Evolutionary conservation across 306 rosid genomes (phyloP), one percentile per base, ranked within the genome.

Genomic region (Quercus robur): DNA sequence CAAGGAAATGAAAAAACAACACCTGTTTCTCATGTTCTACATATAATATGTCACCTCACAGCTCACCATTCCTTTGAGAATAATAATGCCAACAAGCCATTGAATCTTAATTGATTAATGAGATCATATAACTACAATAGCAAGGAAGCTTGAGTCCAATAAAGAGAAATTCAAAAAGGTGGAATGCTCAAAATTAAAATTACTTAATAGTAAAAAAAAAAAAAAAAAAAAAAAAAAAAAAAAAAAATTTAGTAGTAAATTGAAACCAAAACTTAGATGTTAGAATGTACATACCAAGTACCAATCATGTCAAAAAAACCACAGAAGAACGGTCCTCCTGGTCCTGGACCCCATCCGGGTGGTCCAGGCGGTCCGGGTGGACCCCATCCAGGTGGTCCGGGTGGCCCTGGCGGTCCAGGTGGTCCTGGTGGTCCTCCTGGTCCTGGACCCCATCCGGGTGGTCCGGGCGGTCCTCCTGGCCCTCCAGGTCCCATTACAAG

Each of bases 241-340:
- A 33, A 17, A 9, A 6, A 12, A 49, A 49, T 49, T 2, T 49
- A 13, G 12, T 41, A 41, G 46, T 41, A 49, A 49, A 4, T 49
- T 12, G 17, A 49, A 13, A 49, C 1, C 17, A 49, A 49, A 49
- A 49, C 54, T 49, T 12, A 49, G 14, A 26, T 19, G 4, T 25
- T 8, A 21, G 38, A 20, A 63, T 75, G n/a, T 56, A 75, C 85
- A 51, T 85, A 87, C 93, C 93, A 89, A 54, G 93, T 73, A 71
- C 77, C 78, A 55, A 87, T 70, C 15, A 46, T 1, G 57, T 87
- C 82, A 63, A 83, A 86, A 78, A 84, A 54, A 20, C 90, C 93
- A 44, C 90, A 83, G 25, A 84, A 87, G 54, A 85, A 28, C 56
- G 72, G 76, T 3, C 25, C 71, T 0, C 77, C 76, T 3, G 84